Conservation (phyloP, 495 filamentous ascomycete species). For the Aspergillus ostianus region DNA sequence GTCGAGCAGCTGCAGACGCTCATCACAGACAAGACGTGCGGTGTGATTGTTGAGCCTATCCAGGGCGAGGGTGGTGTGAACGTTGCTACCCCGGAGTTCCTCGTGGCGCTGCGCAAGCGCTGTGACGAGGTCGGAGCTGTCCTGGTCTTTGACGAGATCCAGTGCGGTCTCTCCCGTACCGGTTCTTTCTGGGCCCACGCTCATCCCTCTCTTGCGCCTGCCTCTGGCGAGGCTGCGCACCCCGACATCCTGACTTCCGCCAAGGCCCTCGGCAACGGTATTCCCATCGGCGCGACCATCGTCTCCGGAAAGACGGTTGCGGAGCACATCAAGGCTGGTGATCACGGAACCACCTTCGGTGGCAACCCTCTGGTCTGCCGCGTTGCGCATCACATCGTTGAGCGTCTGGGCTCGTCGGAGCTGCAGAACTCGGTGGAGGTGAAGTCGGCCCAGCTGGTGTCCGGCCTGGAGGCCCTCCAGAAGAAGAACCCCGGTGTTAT, state of each 20-base stretch:
- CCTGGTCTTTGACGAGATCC: conserved; percentile 93
- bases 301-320: conserved; percentile 70
- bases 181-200: conserved; percentile 87
- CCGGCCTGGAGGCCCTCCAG: conserved; percentile 61
- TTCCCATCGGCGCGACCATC: conserved; percentile 90
- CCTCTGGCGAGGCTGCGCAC: conserved; percentile 63
- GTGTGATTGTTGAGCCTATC: conserved; percentile 96
- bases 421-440: conserved; percentile 62
- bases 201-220: conserved; percentile 52
- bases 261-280: conserved; percentile 95
- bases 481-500: conserved; percentile 69
- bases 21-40: conserved; percentile 81
- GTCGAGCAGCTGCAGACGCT: conserved; percentile 63
- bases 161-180: conserved; percentile 86
- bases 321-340: conserved; percentile 82
- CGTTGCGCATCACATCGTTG: conserved; percentile 79
- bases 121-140: conserved; percentile 87
- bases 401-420: conserved; percentile 61
- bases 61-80: conserved; percentile 96
- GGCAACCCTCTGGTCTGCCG: conserved; percentile 89
- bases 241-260: conserved; percentile 92
- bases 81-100: conserved; percentile 76
- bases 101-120: conserved; percentile 69
- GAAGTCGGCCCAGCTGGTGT: conserved; percentile 63
- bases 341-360: conserved; percentile 96